Base-by-base conservation (phyloP, 2,329 filamentous ascomycete genomes). In the Phaeosphaeriaceae sp. region DNA sequence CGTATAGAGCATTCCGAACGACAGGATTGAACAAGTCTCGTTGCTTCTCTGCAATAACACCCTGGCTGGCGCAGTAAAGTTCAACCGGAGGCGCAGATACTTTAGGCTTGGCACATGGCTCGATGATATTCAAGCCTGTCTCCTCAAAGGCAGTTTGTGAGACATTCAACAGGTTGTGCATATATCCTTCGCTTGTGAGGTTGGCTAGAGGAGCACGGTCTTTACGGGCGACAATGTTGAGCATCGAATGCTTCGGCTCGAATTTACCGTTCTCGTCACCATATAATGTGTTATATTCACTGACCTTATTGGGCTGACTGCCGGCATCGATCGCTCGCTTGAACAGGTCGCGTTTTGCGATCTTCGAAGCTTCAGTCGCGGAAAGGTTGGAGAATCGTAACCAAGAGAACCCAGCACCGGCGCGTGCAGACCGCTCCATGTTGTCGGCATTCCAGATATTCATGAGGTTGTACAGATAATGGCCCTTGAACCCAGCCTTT, bases 391-490 rank as follows among this genome's bases (percentile, higher is more conserved):
- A 84, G 64, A 99, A 96, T 4, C 92, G 87, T 50, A 97, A 80
- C 86, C 92, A 99, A 0, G 92, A 93, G 73, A 97, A 97, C 2
- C 86, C 82, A 12, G 85, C 83, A 41, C 82, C 79, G 1, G 82
- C 81, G 17, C 81, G 77, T 9, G 81, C 74, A 58, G 85, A 90
- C 39, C 84, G 77, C 11, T 81, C 81, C 35, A 97, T 83, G 61
- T 97, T 85, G 41, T 93, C 87, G 0, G 90, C 87, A 1, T 86
- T 85, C 87, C 90, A 99, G 43, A 99, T 87, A 67, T 95, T 97
- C 86, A 97, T 87, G 74, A 96, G 76, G 59, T 95, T 87, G 26
- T 84, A 77, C 17, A 97, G 75, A 58, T 88, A 91, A 70, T 88
- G 90, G 61, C 83, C 86, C 50, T 84, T 83, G 83, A 94, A 96